These are phyloP conservation scores for Candida tibetensis DNA, from an alignment of 805 yeast species.

Conservation along the genomic window DNA sequence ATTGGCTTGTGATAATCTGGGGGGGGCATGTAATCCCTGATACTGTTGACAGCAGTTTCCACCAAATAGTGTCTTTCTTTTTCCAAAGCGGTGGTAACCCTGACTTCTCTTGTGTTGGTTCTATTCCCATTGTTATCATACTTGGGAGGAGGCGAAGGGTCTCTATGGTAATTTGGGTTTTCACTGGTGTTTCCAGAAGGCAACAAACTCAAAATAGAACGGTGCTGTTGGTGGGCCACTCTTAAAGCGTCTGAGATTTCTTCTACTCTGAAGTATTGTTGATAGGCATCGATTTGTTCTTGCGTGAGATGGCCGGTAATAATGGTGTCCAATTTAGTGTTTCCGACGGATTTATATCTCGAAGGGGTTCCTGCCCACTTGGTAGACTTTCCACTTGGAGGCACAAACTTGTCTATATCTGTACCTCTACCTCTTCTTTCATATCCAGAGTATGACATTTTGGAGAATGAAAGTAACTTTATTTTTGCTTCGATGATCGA, in stretches of 20 bases:
- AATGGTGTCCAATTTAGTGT: slow-evolving; percentile 27
- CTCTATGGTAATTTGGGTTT: slow-evolving; percentile 43
- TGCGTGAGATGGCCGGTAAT: slow-evolving; percentile 44
- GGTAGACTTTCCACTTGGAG: slow-evolving; percentile 14
- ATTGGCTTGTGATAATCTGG: slow-evolving; percentile 67
- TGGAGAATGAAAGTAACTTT: background rate
- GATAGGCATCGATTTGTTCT: slow-evolving; percentile 80
- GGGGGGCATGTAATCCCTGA: slow-evolving; percentile 82
- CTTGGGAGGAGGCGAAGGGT: slow-evolving; percentile 90
- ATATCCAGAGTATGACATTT: background rate
- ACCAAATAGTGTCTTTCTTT: slow-evolving; percentile 78
- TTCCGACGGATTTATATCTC: slow-evolving; percentile 22
- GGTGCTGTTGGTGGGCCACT: slow-evolving; percentile 22
- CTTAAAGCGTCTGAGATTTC: slow-evolving; percentile 67
- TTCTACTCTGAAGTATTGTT: slow-evolving; percentile 67
- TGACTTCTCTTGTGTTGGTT: slow-evolving; percentile 74
- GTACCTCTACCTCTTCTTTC: background rate
- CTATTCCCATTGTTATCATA: slow-evolving; percentile 84
- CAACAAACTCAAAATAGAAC: slow-evolving; percentile 45
- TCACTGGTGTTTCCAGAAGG: slow-evolving; percentile 35
- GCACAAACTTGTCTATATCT: background rate
- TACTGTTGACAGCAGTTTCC: slow-evolving; percentile 64
- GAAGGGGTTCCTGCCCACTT: slow-evolving; percentile 35
- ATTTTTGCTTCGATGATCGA: too few species aligned
- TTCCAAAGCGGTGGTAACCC: slow-evolving; percentile 61